Conservation (phyloP, 176 grass and related monocot genomes). For the Aegilops sharonensis region DNA sequence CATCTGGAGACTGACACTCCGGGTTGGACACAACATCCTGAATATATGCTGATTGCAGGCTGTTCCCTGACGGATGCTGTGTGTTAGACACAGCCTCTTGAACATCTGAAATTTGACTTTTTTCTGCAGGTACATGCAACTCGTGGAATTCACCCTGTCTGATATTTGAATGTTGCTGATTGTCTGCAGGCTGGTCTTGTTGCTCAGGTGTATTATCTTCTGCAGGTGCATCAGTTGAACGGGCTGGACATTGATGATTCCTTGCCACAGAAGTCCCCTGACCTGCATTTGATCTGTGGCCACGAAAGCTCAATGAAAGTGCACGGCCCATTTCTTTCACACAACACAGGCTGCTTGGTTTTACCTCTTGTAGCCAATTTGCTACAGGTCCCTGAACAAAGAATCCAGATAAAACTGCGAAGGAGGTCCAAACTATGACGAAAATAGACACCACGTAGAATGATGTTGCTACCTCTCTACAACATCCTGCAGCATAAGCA, state of each 20-base stretch:
- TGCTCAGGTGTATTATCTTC: neutral
- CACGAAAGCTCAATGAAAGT: neutral
- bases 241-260: neutral
- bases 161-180: neutral
- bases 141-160: neutral
- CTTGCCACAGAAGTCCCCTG: neutral
- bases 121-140: neutral
- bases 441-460: neutral
- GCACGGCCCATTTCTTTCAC: neutral
- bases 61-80: neutral
- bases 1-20: conserved; percentile 1
- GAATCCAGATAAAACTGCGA: neutral
- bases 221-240: neutral
- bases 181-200: neutral
- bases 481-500: conserved; percentile 42
- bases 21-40: neutral
- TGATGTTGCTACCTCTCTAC: conserved; percentile 5
- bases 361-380: neutral
- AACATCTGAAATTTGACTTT: neutral
- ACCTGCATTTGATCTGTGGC: neutral
- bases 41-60: neutral
- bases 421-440: conserved; percentile 18
- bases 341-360: neutral
- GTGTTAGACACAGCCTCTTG: neutral
- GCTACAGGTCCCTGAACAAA: conserved; percentile 13